These are phyloP conservation scores for Coemansia sp. DNA, from an alignment of 192 early-diverging fungal species.

Conservation along the genomic window DNA sequence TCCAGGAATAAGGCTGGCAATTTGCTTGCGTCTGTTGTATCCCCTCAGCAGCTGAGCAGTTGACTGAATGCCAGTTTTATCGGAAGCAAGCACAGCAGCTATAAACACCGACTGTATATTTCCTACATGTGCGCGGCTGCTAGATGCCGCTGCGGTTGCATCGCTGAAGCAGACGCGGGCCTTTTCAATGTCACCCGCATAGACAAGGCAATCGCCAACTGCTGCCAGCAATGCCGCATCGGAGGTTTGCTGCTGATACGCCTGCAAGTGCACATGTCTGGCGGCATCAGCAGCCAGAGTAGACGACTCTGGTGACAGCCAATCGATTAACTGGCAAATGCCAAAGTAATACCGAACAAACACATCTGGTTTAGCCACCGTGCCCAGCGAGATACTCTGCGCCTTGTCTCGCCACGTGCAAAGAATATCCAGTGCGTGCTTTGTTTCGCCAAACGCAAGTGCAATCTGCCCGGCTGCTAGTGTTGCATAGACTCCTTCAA, in stretches of 20 bases:
- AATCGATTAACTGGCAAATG: slow-evolving; percentile 19
- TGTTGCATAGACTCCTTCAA: slow-evolving; percentile 9
- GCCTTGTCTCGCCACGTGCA: slow-evolving; percentile 34
- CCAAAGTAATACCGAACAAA: slow-evolving; percentile 50
- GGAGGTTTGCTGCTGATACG: neutral
- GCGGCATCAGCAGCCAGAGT: slow-evolving; percentile 17
- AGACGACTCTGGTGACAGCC: slow-evolving; percentile 12
- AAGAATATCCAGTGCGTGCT: slow-evolving; percentile 23
- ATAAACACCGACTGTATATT: slow-evolving; percentile 14
- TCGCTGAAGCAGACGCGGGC: slow-evolving; percentile 20
- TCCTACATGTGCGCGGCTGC: neutral
- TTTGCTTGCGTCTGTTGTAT: slow-evolving; percentile 16
- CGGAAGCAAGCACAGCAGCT: slow-evolving; percentile 19
- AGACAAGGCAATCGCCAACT: slow-evolving; percentile 35
- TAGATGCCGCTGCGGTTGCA: slow-evolving; percentile 7
- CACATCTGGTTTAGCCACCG: slow-evolving; percentile 5
- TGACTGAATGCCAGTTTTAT: neutral
- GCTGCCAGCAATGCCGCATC: slow-evolving; percentile 21
- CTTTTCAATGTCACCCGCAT: slow-evolving; percentile 21
- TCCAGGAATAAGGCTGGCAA: slow-evolving; percentile 21
- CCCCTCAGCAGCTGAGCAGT: slow-evolving; percentile 26
- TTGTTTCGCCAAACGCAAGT: slow-evolving; percentile 19
- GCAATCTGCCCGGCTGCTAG: slow-evolving; percentile 43
- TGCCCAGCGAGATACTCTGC: slow-evolving; percentile 10
- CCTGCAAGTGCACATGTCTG: slow-evolving; percentile 14